These are phyloP conservation scores for Mycosarcoma mackinlayi DNA, from an alignment of 1,284 basidiomycete species.

Conservation along the genomic window DNA sequence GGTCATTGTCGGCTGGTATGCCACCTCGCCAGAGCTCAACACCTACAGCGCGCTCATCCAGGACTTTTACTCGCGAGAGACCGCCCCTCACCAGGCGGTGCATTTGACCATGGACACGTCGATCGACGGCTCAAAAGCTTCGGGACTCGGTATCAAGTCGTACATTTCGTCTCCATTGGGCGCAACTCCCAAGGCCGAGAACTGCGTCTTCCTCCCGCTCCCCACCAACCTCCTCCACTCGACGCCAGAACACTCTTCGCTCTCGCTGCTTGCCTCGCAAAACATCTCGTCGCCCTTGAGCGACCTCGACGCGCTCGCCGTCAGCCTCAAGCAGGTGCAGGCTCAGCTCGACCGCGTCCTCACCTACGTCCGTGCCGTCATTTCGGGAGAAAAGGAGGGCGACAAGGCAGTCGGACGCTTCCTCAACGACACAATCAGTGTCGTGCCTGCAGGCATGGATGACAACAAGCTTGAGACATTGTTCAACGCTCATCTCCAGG, in stretches of 20 bases:
- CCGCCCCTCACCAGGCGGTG: constrained; percentile 85
- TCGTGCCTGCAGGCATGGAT: constrained; percentile 60
- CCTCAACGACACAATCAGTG: constrained; percentile 80
- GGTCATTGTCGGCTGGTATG: constrained; percentile 85
- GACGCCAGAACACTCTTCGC: constrained; percentile 68
- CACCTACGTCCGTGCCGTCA: constrained; percentile 84
- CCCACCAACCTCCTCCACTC: constrained; percentile 57
- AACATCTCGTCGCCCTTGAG: constrained; percentile 52
- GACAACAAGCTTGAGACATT: constrained; percentile 61
- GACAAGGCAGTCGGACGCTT: constrained; percentile 90
- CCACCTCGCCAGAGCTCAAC: constrained; percentile 79
- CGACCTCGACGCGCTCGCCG: constrained; percentile 73
- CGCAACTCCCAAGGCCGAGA: constrained; percentile 62
- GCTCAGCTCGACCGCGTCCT: constrained; percentile 86
- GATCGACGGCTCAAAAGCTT: constrained; percentile 67
- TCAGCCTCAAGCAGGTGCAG: constrained; percentile 77
- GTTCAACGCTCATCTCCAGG: constrained; percentile 73
- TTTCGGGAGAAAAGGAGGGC: constrained; percentile 81
- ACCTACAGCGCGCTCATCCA: constrained; percentile 97
- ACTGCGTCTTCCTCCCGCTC: constrained; percentile 65
- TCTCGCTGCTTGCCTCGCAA: constrained; percentile 79
- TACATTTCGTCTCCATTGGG: constrained; percentile 79
- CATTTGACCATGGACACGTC: constrained; percentile 93
- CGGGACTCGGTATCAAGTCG: constrained; percentile 77
- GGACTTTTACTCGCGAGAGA: constrained; percentile 96